Evolutionary conservation across 2,329 filamentous ascomycete species (phyloP).

Genomic region (Coniochaeta ligniaria): DNA sequence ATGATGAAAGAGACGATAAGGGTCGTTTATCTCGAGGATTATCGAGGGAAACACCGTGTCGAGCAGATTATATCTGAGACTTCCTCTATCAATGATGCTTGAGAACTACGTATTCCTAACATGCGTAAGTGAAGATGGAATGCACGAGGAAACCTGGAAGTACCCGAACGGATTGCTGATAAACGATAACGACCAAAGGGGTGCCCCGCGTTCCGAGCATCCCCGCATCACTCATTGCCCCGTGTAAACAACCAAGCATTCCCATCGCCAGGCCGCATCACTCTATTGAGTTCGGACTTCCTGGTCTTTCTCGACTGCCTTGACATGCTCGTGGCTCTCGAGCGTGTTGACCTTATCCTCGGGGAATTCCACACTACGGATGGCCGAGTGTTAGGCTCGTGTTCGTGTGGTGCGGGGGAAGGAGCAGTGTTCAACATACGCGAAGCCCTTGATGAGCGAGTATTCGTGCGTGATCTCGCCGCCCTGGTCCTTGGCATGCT

Average conservation of each 20-base stretch:
- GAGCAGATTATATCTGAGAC: neutral
- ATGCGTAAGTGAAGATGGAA: neutral
- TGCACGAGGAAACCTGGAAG: neutral
- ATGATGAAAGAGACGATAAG: too few species aligned
- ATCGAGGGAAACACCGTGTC: too few species aligned
- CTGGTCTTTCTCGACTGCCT: slow-evolving; percentile 66
- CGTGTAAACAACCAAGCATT: neutral
- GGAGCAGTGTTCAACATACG: slow-evolving; percentile 50
- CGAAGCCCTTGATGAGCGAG: slow-evolving; percentile 84
- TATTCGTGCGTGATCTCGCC: slow-evolving; percentile 82
- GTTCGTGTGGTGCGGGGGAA: neutral
- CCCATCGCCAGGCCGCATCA: neutral
- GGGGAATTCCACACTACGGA: slow-evolving; percentile 63
- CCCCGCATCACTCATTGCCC: neutral
- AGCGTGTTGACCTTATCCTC: slow-evolving; percentile 61
- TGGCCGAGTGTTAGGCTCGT: neutral
- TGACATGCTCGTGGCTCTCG: slow-evolving; percentile 61
- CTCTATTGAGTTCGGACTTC: slow-evolving; percentile 65
- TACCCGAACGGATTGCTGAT: neutral
- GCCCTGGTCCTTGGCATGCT: slow-evolving; percentile 65
- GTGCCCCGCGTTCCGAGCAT: neutral
- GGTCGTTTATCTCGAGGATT: neutral
- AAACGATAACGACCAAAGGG: neutral
- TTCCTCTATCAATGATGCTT: neutral
- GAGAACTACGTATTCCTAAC: neutral